These are phyloP conservation scores for Colletotrichum theobromicola DNA, from an alignment of 2,329 filamentous ascomycete genomes.

Conservation along the genomic window DNA sequence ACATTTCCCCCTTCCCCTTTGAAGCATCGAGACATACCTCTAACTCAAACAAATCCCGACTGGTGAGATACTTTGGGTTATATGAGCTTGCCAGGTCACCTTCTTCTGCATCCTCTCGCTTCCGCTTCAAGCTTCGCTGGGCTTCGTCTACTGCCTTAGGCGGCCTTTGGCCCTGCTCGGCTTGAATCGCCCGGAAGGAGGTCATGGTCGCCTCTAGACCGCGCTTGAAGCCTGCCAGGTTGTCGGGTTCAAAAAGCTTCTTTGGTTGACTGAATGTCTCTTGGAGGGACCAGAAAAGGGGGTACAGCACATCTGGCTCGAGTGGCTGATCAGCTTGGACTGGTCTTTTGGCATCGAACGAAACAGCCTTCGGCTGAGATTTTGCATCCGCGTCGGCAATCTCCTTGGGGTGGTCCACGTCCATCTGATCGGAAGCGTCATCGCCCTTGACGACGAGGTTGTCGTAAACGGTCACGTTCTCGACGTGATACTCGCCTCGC, in stretches of 20 bases:
- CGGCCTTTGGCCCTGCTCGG: constrained; percentile 48
- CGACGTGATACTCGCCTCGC: constrained; percentile 91
- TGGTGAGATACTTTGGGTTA: constrained; percentile 99
- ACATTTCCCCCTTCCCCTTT: not conserved
- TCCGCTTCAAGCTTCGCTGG: constrained; percentile 73
- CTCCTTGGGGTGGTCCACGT: constrained; percentile 62
- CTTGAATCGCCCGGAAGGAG: constrained; percentile 57
- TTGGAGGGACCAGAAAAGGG: constrained; percentile 93
- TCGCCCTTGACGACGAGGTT: constrained; percentile 44
- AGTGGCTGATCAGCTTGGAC: constrained; percentile 53
- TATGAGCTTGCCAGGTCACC: constrained; percentile 73
- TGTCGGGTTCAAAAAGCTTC: constrained; percentile 73
- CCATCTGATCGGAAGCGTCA: constrained; percentile 61
- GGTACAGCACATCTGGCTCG: constrained; percentile 79
- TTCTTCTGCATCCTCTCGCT: constrained; percentile 59
- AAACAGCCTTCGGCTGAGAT: constrained; percentile 46
- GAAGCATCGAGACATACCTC: constrained; percentile 67
- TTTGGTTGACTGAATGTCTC: constrained; percentile 91
- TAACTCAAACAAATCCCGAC: constrained; percentile 91
- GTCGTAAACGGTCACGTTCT: constrained; percentile 91
- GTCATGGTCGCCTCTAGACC: constrained; percentile 72
- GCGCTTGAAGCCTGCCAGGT: constrained; percentile 82
- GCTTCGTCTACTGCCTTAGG: constrained; percentile 66
- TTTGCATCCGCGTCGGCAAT: constrained; percentile 35
- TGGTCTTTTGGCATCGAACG: constrained; percentile 48